Conservation (phyloP, 1,284 basidiomycete species). For the Boletus sp. region DNA sequence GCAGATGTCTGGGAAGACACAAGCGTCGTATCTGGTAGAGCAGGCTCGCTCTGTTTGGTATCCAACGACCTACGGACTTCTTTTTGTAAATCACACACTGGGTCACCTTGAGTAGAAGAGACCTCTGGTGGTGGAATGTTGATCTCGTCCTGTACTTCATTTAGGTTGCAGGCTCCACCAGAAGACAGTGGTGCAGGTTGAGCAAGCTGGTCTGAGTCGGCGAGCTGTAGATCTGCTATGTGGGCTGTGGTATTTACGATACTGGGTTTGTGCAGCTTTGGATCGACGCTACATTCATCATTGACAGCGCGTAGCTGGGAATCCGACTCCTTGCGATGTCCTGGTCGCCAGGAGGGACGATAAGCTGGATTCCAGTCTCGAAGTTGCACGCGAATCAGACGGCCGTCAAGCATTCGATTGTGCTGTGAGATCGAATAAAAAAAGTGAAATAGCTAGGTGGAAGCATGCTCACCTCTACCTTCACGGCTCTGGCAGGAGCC, state of each 20-base stretch:
- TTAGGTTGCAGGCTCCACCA: constrained; percentile 16
- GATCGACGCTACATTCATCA: constrained; percentile 15
- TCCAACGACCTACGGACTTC: constrained; percentile 6
- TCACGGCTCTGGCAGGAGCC: constrained; percentile 55
- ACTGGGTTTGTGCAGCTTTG: constrained; percentile 9
- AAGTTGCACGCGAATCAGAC: constrained; percentile 67
- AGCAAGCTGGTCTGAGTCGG: neutral
- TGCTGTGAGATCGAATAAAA: constrained; percentile 44
- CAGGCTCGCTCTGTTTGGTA: constrained; percentile 10
- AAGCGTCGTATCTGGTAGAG: constrained; percentile 17
- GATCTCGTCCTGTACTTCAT: constrained; percentile 19
- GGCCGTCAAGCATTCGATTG: constrained; percentile 61
- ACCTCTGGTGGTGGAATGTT: neutral
- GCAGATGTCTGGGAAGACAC: constrained; percentile 19
- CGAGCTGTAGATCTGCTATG: constrained; percentile 12
- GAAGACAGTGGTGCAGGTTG: constrained; percentile 1
- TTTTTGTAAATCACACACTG: constrained; percentile 5
- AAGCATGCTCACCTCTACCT: constrained; percentile 48
- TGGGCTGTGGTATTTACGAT: constrained; percentile 7
- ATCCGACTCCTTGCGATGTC: constrained; percentile 34
- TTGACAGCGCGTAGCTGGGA: constrained; percentile 9
- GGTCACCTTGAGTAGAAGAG: neutral
- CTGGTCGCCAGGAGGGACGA: constrained; percentile 42
- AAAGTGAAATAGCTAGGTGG: neutral
- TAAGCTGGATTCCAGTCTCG: constrained; percentile 52